These are phyloP conservation scores for Solanum piurae DNA, from an alignment of 257 asterid species.

Conservation along the genomic window DNA sequence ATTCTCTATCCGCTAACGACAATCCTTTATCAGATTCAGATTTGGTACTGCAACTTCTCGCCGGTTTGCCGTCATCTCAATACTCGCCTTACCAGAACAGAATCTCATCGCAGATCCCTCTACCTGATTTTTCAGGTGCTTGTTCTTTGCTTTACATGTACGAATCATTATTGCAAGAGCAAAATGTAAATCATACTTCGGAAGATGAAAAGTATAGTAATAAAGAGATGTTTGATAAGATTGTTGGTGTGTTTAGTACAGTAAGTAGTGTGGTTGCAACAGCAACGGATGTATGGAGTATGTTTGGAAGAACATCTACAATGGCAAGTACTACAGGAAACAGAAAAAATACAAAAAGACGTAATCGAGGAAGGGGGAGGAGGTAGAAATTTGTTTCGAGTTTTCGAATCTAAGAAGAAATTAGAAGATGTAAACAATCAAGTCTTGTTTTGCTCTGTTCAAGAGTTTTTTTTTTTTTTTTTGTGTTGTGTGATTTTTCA, in stretches of 20 bases:
- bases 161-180: background rate
- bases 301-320: background rate
- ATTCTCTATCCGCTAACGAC: background rate
- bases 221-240: background rate
- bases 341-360: background rate
- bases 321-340: background rate
- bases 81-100: background rate
- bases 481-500: background rate
- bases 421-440: no score
- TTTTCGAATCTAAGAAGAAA: background rate
- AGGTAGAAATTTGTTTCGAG: background rate
- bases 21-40: background rate
- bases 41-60: background rate
- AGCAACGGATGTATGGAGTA: background rate
- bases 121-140: background rate
- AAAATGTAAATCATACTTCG: background rate
- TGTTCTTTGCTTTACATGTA: background rate
- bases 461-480: no score
- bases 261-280: background rate
- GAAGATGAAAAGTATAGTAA: background rate
- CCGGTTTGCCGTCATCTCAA: background rate
- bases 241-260: rapidly evolving
- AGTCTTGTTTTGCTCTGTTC: background rate
- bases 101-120: background rate
- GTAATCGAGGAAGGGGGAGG: background rate